phyloP scores from a whole-genome alignment of 176 grass and related monocot genomes.

The Avena atlantica region DNA sequence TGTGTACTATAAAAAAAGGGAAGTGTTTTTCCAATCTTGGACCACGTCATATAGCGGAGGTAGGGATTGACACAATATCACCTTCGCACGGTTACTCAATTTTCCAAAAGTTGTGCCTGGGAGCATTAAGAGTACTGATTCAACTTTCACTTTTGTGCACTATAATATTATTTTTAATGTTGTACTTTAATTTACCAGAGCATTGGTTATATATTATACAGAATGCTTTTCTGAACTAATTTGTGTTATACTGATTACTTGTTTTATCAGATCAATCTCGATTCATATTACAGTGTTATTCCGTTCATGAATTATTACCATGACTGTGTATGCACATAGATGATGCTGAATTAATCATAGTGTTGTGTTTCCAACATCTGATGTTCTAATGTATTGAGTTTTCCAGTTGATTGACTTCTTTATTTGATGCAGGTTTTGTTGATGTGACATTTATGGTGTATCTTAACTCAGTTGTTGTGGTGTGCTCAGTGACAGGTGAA shows the following conservation, averaged over 20 bases:
- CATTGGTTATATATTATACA: not conserved
- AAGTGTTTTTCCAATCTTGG: not conserved
- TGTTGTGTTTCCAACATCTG: not conserved
- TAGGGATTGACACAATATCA: not conserved
- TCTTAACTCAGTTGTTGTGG: slow-evolving; percentile 14
- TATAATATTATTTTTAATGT: not conserved
- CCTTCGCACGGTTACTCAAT: not conserved
- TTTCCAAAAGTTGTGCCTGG: not conserved
- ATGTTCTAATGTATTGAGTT: not conserved
- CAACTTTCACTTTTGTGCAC: not conserved
- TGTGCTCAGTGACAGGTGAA: not conserved
- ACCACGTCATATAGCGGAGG: not conserved
- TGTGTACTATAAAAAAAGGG: not conserved
- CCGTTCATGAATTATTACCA: not conserved
- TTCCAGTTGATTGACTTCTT: slow-evolving; percentile 11
- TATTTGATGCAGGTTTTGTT: slow-evolving; percentile 40
- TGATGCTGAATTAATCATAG: not conserved
- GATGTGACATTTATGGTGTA: slow-evolving; percentile 21
- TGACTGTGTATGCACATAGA: not conserved
- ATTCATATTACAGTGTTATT: not conserved
- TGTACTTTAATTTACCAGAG: not conserved
- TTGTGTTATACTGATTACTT: not conserved
- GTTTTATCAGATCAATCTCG: not conserved
- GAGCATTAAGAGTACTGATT: not conserved
- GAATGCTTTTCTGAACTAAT: not conserved